Evolutionary conservation across 257 asterid genomes (phyloP), one percentile per base, ranked within the genome.

Genomic region (Orobanche coerulescens): DNA sequence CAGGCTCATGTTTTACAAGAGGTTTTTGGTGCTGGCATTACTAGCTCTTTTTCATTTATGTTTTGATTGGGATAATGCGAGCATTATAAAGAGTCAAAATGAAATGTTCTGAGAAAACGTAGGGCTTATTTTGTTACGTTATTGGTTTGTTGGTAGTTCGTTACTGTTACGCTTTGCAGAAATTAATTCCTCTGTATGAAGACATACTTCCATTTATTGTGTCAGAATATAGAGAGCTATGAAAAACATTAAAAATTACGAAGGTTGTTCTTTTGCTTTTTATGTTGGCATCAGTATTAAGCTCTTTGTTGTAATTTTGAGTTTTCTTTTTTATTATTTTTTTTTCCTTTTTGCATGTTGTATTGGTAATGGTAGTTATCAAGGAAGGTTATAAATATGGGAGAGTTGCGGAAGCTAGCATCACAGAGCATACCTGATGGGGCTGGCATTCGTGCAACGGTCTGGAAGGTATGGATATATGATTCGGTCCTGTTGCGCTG

Each of bases 371-470:
- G 55, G 66, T 61, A 92, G 98, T 63, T 92, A 69, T 86, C 98
- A 30, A 85, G 78, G 78, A 92, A 88, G 82, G 81, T 81, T 20
- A 74, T 92, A 78, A 79, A 85, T 60, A 69, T 85, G 84, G 94
- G 86, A 39, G 96, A 85, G 75, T 71, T 92, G 49, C 72, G 96
- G 78, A 88, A 74, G 79, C 74, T 92, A 42, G 90, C 94, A 62
- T 82, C 90, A 7, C 96, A 84, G 73, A 94, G 98, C 56, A 59
- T 86, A 69, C 94, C 96, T 3, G 96, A 88, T 65, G 96, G 86
- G 71, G 85, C 83, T 74, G 95, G 96, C 57, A 78, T 88, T 68
- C 98, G 96, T 16, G 78, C 98, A 42, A 78, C 78, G 1, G 94
- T 84, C 50, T 92, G 98, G 96, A 88, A 92, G 96, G 98, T 92